Conservation (phyloP, 129 eudicot genomes). For the Daucus carota region DNA sequence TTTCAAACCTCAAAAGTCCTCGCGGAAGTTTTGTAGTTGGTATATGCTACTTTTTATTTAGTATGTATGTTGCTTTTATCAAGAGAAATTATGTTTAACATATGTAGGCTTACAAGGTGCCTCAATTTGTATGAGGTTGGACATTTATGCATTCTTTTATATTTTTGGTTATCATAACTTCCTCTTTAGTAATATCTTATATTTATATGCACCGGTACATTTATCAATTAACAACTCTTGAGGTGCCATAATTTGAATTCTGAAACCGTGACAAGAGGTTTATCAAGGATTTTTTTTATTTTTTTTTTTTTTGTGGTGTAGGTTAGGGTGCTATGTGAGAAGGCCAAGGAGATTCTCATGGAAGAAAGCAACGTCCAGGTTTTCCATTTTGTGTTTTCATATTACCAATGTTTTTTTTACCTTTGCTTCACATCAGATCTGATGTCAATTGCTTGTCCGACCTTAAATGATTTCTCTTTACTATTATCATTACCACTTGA, state of each 20-base stretch:
- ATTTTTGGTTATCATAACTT: not conserved
- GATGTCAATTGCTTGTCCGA: not conserved
- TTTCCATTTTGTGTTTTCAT: constrained; percentile 1
- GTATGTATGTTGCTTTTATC: not conserved
- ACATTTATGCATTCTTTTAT: not conserved
- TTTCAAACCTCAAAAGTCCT: not conserved
- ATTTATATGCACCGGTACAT: not conserved
- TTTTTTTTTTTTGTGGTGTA: constrained; percentile 15
- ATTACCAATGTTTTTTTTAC: not conserved
- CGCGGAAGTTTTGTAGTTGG: not conserved
- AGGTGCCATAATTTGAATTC: not conserved
- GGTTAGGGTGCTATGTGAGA: constrained; percentile 73
- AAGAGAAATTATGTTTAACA: not conserved
- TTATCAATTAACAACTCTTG: not conserved
- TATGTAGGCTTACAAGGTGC: not conserved
- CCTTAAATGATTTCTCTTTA: not conserved
- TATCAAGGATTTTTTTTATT: not conserved
- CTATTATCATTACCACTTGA: not conserved
- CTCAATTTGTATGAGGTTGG: not conserved
- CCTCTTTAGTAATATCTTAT: not conserved
- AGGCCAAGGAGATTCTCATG: constrained; percentile 88
- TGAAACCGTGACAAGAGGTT: constrained; percentile 3
- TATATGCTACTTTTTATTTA: not conserved
- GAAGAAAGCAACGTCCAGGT: constrained; percentile 95
- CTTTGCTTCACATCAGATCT: not conserved